A percentile compares a stretch with the other conserved stretches of the same genome.
These are phyloP conservation scores for Fusarium poae DNA, from an alignment of 2,329 filamentous ascomycete genomes.

Conservation along the genomic window DNA sequence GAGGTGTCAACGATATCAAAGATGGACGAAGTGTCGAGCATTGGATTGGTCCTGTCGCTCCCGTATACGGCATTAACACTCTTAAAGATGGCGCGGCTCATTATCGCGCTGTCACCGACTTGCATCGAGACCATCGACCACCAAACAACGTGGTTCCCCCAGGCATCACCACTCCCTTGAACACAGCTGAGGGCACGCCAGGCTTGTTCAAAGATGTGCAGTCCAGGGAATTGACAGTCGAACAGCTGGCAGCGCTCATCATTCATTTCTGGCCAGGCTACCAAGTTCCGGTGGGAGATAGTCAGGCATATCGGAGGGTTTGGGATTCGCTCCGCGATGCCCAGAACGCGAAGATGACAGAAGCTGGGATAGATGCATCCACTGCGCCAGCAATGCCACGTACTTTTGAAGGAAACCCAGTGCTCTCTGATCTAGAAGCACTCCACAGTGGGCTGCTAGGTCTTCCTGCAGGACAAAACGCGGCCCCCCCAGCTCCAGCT, in stretches of 20 bases:
- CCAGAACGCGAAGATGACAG: neutral
- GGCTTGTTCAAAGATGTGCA: neutral
- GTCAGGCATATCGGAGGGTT: neutral
- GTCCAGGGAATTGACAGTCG: neutral
- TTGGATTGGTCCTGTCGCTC: constrained; percentile 43
- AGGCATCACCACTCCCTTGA: neutral
- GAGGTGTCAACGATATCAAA: constrained; percentile 45
- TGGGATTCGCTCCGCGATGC: constrained; percentile 1
- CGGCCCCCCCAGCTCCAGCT: neutral
- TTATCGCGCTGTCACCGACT: neutral
- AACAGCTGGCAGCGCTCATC: constrained; percentile 10
- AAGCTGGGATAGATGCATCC: neutral
- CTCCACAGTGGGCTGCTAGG: neutral
- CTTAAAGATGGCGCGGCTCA: neutral
- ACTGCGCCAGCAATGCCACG: neutral
- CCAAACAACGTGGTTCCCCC: constrained; percentile 5
- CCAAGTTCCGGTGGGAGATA: neutral
- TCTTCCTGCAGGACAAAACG: neutral
- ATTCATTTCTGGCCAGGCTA: neutral
- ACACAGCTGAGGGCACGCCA: neutral
- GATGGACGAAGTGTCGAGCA: constrained; percentile 36
- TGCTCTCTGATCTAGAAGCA: constrained; percentile 7
- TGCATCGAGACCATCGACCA: constrained; percentile 22
- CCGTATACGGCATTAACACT: constrained; percentile 28
- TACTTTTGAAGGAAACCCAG: constrained; percentile 15